Evolutionary conservation across 1,284 basidiomycete genomes (phyloP), one percentile per base, ranked within the genome.

Genomic region (Leccinum holopus): DNA sequence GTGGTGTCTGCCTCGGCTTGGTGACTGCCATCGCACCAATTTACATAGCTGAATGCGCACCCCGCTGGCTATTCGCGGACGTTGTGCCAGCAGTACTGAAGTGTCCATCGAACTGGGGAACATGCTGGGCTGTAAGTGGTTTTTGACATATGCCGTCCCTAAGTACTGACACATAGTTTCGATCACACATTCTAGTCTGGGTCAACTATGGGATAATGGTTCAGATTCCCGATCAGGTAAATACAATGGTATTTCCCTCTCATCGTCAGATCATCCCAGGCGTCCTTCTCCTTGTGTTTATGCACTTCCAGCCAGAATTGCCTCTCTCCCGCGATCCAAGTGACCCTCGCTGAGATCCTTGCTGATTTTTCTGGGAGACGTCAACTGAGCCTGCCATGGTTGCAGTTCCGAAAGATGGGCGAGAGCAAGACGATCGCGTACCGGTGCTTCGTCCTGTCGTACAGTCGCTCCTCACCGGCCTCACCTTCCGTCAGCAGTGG

Each of bases 401-500:
- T 70, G 60, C 83, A 80, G 63, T 68, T 80, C 64, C 67, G 69
- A 62, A 77, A 76, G 63, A 80, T 83, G 81, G 78, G 74, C 44
- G 81, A 80, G 57, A 81, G 72, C 62, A 77, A 71, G 53, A 70
- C 67, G 62, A 82, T 77, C 66, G 78, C 75, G 61, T 71, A 82
- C 39, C 78, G 82, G 39, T 84, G 83, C 67, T 72, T 81, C 65
- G 83, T 86, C 59, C 83, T 84, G 2, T 74, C 78, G 3, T 69
- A 2, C 37, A 0, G 1, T 37, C 37, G 37, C 37, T 84, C 32
- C 80, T 84, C 61, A 84, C 85, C 76, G 14, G 84, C 32, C 80
- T 84, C 61, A 84, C 85, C 76, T 81, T 82, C 65, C 77, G 82
- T 64, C 85, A 87, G 74, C 84, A 86, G 71, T 85, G 82, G 79